Evolutionary conservation across 352 stramenopile genomes (phyloP), one percentile per base, ranked within the genome.

Genomic region (Globisporangium mamillatum): DNA sequence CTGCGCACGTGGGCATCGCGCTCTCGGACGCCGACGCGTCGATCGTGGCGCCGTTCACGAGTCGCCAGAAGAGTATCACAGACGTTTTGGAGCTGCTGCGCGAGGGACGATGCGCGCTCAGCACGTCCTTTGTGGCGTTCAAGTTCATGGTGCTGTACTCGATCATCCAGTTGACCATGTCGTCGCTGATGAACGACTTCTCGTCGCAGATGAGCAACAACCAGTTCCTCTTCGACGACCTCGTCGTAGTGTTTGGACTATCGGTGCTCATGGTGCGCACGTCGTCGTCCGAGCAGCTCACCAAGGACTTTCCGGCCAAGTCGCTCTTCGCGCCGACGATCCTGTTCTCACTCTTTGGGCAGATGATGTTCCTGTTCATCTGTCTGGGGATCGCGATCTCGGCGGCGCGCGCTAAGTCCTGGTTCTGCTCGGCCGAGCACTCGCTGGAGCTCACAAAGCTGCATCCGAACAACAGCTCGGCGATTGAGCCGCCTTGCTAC

Each of bases 81-180:
- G 91, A 93, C 58, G 91, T 97, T 1, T 70, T 94, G 1, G 85
- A 91, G 61, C 67, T 98, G 24, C 63, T 98, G 12, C 81, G 79
- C 34, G 94, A 98, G 75, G 94, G 94, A 38, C 86, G 92, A 20
- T 95, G 91, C 56, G 88, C 92, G 34, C 79, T 98, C 18, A 93
- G 89, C 63, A 94, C 91, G 50, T 90, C 93, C 29, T 93, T 98
- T 29, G 79, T 92, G 7, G 77, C 79, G 4, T 98, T 97, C 76
- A 94, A 96, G 61, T 98, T 89, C 71, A 95, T 97, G 85, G 91
- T 98, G 54, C 81, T 98, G 55, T 98, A 97, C 78, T 91, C 90
- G 56, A 86, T 97, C 70, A 84, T 97, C 41, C 87, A 96, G 71
- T 79, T 93, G 20, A 90, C 82, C 14, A 70, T 92, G 70, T 76